phyloP scores from a whole-genome alignment of 1,284 basidiomycete species.

The Heterobasidion irregulare region DNA sequence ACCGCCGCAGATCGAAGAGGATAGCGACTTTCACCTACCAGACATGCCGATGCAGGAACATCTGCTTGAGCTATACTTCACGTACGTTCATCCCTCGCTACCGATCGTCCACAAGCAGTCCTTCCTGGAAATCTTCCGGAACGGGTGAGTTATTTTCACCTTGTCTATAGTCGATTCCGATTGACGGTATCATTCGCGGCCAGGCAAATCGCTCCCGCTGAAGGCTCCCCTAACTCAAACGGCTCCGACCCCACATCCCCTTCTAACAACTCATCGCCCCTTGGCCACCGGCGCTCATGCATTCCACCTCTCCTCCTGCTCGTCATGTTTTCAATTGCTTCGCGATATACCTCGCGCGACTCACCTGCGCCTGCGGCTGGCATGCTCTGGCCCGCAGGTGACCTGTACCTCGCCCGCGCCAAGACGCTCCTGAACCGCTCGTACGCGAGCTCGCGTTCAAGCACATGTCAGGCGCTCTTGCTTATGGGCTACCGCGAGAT shows the following conservation, averaged over 20 bases:
- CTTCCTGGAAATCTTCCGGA: slow-evolving; percentile 56
- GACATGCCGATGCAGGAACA: slow-evolving; percentile 50
- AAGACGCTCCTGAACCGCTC: slow-evolving; percentile 60
- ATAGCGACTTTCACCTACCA: slow-evolving; percentile 39
- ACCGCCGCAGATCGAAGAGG: slow-evolving; percentile 26
- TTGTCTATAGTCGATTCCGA: not conserved
- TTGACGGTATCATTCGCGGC: too few species aligned
- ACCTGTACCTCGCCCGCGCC: slow-evolving; percentile 63
- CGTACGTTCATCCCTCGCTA: slow-evolving; percentile 67
- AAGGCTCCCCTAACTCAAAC: slow-evolving; percentile 14
- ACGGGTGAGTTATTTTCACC: slow-evolving; percentile 17
- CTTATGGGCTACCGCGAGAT: slow-evolving; percentile 78
- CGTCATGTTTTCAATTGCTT: slow-evolving; percentile 70
- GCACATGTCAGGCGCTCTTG: slow-evolving; percentile 71
- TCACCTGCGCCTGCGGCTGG: slow-evolving; percentile 29
- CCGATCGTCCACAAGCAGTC: slow-evolving; percentile 66
- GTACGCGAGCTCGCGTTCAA: slow-evolving; percentile 56
- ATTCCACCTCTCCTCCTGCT: slow-evolving; percentile 65
- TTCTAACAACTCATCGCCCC: slow-evolving; percentile 25
- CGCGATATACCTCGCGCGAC: slow-evolving; percentile 45
- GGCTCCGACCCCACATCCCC: slow-evolving; percentile 13
- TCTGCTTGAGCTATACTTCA: slow-evolving; percentile 70
- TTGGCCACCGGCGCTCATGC: slow-evolving; percentile 27
- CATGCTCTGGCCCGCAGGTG: slow-evolving; percentile 78
- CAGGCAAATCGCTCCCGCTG: slow-evolving; percentile 10